Conservation (phyloP, 2,329 filamentous ascomycete genomes). For the Fusarium austroafricanum region DNA sequence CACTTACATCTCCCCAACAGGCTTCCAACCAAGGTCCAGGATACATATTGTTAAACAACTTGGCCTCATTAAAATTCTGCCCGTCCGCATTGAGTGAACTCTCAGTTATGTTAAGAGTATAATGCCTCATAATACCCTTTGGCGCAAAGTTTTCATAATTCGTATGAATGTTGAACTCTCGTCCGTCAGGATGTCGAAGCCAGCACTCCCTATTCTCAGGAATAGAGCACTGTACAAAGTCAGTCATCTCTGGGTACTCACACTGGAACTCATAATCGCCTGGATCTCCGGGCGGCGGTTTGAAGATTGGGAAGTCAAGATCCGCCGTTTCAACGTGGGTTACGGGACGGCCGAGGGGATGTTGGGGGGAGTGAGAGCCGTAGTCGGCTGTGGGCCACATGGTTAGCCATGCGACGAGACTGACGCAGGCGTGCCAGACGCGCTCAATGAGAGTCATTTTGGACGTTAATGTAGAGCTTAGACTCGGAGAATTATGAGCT, state of each 20-base stretch:
- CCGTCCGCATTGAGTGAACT: constrained; percentile 40
- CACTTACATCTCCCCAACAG: constrained; percentile 46
- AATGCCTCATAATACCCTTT: constrained; percentile 34
- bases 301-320: constrained; percentile 18
- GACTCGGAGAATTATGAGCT: background rate
- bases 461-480: background rate
- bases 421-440: constrained; percentile 36
- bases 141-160: constrained; percentile 45
- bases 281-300: constrained; percentile 17
- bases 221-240: constrained; percentile 41
- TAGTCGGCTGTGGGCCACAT: constrained; percentile 28
- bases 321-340: background rate
- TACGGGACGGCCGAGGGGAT: constrained; percentile 18
- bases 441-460: constrained; percentile 33
- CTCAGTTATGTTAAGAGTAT: constrained; percentile 37
- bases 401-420: constrained; percentile 36
- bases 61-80: constrained; percentile 31
- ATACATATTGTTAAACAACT: constrained; percentile 44
- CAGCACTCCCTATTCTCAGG: constrained; percentile 45
- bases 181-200: constrained; percentile 39
- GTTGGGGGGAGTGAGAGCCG: constrained; percentile 10
- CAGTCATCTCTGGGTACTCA: constrained; percentile 44
- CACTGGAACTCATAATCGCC: constrained; percentile 40
- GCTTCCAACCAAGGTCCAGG: constrained; percentile 48
- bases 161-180: constrained; percentile 44